Evolutionary conservation across 2,329 filamentous ascomycete genomes (phyloP), one percentile per base, ranked within the genome.

Genomic region (Alternaria sp.): DNA sequence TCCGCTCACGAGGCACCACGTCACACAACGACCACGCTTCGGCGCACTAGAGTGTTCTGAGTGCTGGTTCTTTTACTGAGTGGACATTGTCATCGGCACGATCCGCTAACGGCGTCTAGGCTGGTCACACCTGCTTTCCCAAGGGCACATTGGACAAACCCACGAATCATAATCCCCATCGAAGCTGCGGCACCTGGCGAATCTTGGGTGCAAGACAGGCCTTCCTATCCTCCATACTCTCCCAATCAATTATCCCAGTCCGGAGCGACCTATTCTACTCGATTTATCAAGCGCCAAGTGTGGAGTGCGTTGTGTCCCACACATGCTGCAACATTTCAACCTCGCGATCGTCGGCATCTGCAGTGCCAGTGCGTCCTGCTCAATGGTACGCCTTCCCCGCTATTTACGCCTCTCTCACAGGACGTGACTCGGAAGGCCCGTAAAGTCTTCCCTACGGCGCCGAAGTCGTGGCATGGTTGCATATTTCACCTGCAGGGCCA

Each of bases 291-390:
- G 36, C 55, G 72, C 71, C 65, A 71, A 73, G 73, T 74, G 65
- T 67, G 70, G 67, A 76, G 70, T 78, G 75, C 64, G 74, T 71
- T 77, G 74, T 71, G 67, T 64, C 62, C 61, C 62, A 65, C 66
- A 67, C 71, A 57, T 64, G 59, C 63, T 65, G 64, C 71, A 66
- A 49, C 61, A 66, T 25, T 36, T 58, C 57, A 53, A 47, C 59
- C 58, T 47, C 46, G 30, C 50, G 56, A 49, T 58, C 66, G 60
- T 55, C 70, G 61, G 65, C 57, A 67, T 61, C 67, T 61, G 64
- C 69, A 66, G 45, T 63, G 60, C 58, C 59, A 57, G 51, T 53
- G 49, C 26, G 28, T 66, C 58, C 47, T 50, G 44, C 52, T 67
- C 70, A 68, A 45, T 72, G 60, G 62, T 53, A 71, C 52, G 61